Conservation (phyloP, 2,329 filamentous ascomycete genomes). For the Alternaria incomplexa region DNA sequence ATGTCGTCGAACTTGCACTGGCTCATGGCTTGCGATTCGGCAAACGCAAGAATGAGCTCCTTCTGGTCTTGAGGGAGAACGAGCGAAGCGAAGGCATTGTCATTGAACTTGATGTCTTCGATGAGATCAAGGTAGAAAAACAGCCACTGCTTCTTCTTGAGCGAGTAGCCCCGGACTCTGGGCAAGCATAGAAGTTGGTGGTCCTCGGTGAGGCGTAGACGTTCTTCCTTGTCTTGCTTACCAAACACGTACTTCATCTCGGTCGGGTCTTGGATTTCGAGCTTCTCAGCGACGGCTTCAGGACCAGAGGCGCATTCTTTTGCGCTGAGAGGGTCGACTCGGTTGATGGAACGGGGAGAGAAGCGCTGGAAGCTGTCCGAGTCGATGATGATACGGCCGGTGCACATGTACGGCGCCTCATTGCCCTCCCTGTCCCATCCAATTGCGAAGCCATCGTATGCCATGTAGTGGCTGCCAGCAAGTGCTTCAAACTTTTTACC, state of each 20-base stretch:
- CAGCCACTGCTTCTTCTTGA: constrained; percentile 87
- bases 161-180: constrained; percentile 82
- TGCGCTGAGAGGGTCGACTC: constrained; percentile 21
- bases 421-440: constrained; percentile 34
- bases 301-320: constrained; percentile 19
- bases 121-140: constrained; percentile 81
- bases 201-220: constrained; percentile 72
- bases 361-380: constrained; percentile 57
- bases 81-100: constrained; percentile 78
- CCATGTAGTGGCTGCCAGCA: constrained; percentile 77
- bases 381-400: constrained; percentile 85
- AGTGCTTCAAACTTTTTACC: constrained; percentile 82
- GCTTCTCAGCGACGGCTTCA: background rate
- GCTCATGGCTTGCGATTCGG: constrained; percentile 81
- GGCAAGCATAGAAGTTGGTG: constrained; percentile 82
- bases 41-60: constrained; percentile 75
- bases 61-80: constrained; percentile 71
- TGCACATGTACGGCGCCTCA: constrained; percentile 62
- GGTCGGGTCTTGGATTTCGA: constrained; percentile 11
- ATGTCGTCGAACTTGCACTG: constrained; percentile 75
- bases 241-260: constrained; percentile 23
- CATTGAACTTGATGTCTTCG: constrained; percentile 81
- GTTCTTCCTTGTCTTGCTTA: constrained; percentile 36
- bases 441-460: constrained; percentile 72
- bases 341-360: constrained; percentile 49